Base-by-base conservation (phyloP, 108 stramenopile genomes). In the Conticribra weissflogii region DNA sequence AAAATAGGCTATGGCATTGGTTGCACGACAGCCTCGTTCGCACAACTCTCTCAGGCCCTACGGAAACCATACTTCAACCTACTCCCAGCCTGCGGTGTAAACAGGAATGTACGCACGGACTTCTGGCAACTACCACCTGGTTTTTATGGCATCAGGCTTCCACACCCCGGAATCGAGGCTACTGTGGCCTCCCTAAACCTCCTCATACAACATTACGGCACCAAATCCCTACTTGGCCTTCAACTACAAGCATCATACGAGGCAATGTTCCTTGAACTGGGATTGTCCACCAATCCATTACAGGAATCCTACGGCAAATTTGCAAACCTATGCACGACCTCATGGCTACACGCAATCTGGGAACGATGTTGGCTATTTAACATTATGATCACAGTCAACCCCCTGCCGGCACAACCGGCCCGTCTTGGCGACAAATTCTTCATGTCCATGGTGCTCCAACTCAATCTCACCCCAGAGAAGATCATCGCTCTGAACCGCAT, bases 151-250 rank as follows among this genome's bases (percentile, higher is more conserved):
- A 29, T 69, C 0, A 58, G 68, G 2, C 30, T 17, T 3, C 67
- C 67, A 12, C 41, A 68, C 45, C 55, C 44, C 12, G 44, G 53
- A 21, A 46, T 68, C 0, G 66, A 68, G 22, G 55, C 55, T 34
- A 46, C 44, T 2, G 22, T 68, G 0, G 66, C 51, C 1, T 55
- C 55, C 16, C 12, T 68, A 2, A 41, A 53, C 18, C 24, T 25
- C 4, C 66, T 68, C 15, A 7, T 68, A 1, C 55, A 57, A 24
- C 66, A 66, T 36, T 66, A 66, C 44, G 66, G 66, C 2, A 41
- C 54, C 34, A 1, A 1, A 1, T 30, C 66, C 1, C 34, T 4
- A 4, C 19, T 66, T 2, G 66, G 66, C 0, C 22, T 54, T 1
- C n/a, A 66, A 18, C 12, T 54, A 36, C 31, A 54, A 17, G 21